Base-by-base conservation (phyloP, 139 green algal species). In the Chlorella sp. region DNA sequence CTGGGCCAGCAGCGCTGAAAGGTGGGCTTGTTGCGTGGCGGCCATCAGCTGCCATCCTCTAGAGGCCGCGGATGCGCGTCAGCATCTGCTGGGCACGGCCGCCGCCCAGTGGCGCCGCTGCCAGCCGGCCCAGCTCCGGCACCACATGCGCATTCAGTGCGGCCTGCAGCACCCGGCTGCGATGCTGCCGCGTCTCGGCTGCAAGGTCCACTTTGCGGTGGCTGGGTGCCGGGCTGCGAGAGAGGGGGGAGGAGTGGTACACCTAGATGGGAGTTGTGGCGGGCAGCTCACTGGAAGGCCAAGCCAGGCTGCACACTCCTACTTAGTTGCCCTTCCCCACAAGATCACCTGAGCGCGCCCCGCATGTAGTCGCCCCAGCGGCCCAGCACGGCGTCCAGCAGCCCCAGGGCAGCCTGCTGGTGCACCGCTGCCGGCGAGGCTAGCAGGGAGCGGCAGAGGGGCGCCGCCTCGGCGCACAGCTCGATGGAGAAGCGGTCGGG, bases 401-500 rank as follows among this genome's bases (percentile, higher is more conserved):
- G 47, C 47, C 57, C 47, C 80, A 85, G 47, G 20, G 30, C 80
- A 28, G 80, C 65, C 39, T 78, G 32, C 15, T 62, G 36, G 51
- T 85, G 55, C 63, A 67, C 13, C 11, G 44, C 23, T 26, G 9
- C 17, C 4, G 4, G 7, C 13, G 80, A 85, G 44, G 41, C 36
- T 67, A 85, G 65, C 80, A 85, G 67, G 32, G 39, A 34, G 25
- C 26, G 18, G 4, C 26, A 23, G n/a, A 82, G 75, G 34, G 57
- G 56, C 75, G 34, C 34, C 36, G 38, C 56, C 28, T 65, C 75
- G 56, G 20, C 56, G 57, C 75, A 82, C 7, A 82, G 25, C 23
- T 82, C 57, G 6, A 82, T 38, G 0, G 56, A 60, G 75, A 82
- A 82, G 75, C 56, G 75, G 56, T 82, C 75, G 21, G n/a, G 57